Evolutionary conservation across 2,329 filamentous ascomycete genomes (phyloP), one percentile per base, ranked within the genome.

Genomic region (Amylocarpus encephaloides): DNA sequence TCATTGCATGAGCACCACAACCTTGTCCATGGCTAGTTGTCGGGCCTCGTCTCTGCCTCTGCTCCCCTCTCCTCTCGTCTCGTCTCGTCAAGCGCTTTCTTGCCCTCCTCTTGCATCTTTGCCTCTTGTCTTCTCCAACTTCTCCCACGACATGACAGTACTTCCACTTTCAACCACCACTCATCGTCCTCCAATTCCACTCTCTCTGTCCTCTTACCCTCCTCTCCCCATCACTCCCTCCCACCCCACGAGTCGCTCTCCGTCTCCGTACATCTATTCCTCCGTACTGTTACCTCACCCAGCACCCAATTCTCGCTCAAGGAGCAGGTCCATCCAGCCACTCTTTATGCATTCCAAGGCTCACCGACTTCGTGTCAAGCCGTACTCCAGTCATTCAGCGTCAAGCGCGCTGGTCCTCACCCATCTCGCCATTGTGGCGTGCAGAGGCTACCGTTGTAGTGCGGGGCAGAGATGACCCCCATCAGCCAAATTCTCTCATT

Each of bases 1-100:
- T 85, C 82, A 80, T 69, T 85, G 82, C 83, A 83, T 86, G 75
- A 76, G 73, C 64, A 65, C 68, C 65, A 64, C 55, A 64, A 65
- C 61, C 61, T 62, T 61, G 60, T 67, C 32, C 41, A 63, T 55
- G 56, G 61, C 60, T 56, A 43, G 39, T 30, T 43, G 40, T 43
- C 40, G 39, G 39, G 22, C 26, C 40, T 19, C 38, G 18, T 19
- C 18, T 19, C 38, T 11, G n/a, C 38, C 6, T 18, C 38, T 19
- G 6, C 19, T 4, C 38, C 13, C n/a, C 38, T 19, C 38, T 40
- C 22, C 22, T 7, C 39, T 36, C 33, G 15, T 16, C 26, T 19
- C 15, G n/a, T 38, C 10, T 22, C 18, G 18, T 16, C 38, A 5
- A 41, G 11, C 11, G 38, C 38, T 5, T 13, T 41, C 38, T 18